Evolutionary conservation across 2,329 filamentous ascomycete species (phyloP).

Genomic region (Achaetomium macrosporum): DNA sequence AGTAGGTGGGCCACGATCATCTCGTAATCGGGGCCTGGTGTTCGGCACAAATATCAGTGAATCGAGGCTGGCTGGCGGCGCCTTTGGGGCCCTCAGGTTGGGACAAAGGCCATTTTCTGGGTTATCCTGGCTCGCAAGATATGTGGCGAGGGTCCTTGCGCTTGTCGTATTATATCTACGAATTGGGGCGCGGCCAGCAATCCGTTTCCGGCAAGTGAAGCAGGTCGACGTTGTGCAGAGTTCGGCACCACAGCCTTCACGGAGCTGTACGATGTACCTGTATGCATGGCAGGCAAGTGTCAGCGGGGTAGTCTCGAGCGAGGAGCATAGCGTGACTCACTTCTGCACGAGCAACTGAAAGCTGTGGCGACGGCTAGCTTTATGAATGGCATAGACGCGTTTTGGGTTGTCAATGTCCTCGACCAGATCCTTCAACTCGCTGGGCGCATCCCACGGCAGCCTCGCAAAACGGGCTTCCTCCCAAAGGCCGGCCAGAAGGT

Average conservation of each 20-base stretch:
- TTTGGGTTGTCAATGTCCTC: slow-evolving; percentile 57
- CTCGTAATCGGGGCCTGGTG: slow-evolving; percentile 20
- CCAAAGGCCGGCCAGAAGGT: slow-evolving; percentile 55
- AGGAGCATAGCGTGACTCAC: slow-evolving; percentile 35
- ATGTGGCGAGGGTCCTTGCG: slow-evolving; percentile 73
- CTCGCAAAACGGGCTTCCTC: slow-evolving; percentile 54
- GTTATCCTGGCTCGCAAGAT: slow-evolving; percentile 74
- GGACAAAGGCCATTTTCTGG: slow-evolving; percentile 65
- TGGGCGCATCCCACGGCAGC: slow-evolving; percentile 55
- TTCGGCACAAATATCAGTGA: slow-evolving; percentile 43
- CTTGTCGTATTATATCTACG: slow-evolving; percentile 76
- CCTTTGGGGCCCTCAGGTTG: slow-evolving; percentile 37
- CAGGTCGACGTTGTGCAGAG: slow-evolving; percentile 72
- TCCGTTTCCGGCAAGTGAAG: slow-evolving; percentile 67
- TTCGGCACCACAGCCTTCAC: slow-evolving; percentile 66
- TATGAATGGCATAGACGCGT: slow-evolving; percentile 55
- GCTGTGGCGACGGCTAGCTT: slow-evolving; percentile 54
- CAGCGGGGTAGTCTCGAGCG: not conserved
- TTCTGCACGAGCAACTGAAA: slow-evolving; percentile 64
- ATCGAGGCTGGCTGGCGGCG: slow-evolving; percentile 40
- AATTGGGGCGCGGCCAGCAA: slow-evolving; percentile 61
- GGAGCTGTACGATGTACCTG: slow-evolving; percentile 76
- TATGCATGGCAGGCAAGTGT: slow-evolving; percentile 8
- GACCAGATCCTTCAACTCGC: slow-evolving; percentile 49
- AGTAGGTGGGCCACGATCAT: slow-evolving; percentile 4